Evolutionary conservation across 2,329 filamentous ascomycete species (phyloP).

Genomic region (Colletotrichum tamarilloi): DNA sequence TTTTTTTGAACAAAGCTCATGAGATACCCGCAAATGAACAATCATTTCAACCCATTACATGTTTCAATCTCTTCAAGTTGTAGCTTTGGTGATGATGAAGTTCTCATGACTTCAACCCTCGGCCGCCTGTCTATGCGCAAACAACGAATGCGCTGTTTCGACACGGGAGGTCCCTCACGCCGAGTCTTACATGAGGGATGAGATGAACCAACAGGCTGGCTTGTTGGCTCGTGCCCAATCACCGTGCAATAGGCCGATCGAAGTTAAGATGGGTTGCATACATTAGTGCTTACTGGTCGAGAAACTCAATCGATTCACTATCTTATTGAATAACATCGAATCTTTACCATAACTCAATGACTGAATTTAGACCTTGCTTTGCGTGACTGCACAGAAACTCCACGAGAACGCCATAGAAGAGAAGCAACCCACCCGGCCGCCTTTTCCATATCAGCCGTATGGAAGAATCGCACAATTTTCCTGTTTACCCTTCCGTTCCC

Average conservation of each 20-base stretch:
- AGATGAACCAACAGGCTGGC: neutral
- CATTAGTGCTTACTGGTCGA: constrained; percentile 22
- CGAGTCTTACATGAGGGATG: neutral
- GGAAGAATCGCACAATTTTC: neutral
- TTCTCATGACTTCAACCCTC: too few relatives aligned
- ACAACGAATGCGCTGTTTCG: too few relatives aligned
- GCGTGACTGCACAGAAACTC: neutral
- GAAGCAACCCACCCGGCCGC: neutral
- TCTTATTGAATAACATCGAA: neutral
- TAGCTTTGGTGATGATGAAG: neutral
- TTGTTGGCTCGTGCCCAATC: neutral
- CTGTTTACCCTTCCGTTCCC: neutral
- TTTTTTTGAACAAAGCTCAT: neutral
- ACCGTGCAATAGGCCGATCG: neutral
- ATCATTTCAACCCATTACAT: neutral
- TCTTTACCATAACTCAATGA: neutral
- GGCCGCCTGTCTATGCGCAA: too few relatives aligned
- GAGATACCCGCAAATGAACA: constrained; percentile 20
- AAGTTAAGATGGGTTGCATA: neutral
- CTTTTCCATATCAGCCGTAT: neutral
- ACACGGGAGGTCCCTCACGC: too few relatives aligned
- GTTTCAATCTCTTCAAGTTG: neutral
- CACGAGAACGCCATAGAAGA: neutral
- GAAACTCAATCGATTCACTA: neutral
- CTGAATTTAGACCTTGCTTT: neutral